Conservation (phyloP, 148 eudicot species). For the Arctostaphylos glauca region DNA sequence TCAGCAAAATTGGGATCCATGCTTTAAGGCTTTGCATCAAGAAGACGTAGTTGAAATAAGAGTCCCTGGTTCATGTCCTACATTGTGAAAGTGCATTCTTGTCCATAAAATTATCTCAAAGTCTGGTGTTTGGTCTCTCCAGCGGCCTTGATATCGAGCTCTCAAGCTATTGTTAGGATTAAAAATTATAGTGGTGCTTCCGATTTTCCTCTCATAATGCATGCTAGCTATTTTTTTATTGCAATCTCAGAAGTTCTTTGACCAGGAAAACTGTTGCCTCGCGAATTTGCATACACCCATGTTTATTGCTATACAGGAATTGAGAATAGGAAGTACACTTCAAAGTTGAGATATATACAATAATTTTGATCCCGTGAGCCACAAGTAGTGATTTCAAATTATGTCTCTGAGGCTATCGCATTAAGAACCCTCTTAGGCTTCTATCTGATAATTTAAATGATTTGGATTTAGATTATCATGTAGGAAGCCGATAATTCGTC, state of each 20-base stretch:
- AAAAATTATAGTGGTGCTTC: not conserved
- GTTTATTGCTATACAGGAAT: not conserved
- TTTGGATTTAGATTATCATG: not conserved
- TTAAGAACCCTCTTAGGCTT: not conserved
- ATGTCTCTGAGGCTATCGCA: not conserved
- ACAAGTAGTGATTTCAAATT: conserved; percentile 4
- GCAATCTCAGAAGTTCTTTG: not conserved
- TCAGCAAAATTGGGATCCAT: not conserved
- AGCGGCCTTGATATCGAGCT: not conserved
- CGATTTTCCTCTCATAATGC: not conserved
- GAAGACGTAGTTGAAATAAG: not conserved
- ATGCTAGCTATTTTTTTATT: not conserved
- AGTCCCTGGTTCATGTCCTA: not conserved
- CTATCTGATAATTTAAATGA: not conserved
- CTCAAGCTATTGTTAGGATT: not conserved
- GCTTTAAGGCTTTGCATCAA: not conserved
- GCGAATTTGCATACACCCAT: not conserved
- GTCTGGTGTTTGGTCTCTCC: not conserved
- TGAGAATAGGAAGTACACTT: not conserved
- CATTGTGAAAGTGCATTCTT: not conserved
- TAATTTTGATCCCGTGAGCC: not conserved
- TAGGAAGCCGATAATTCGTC: not conserved
- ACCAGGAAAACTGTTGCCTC: not conserved
- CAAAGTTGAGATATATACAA: not conserved
- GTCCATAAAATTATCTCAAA: not conserved